These are phyloP conservation scores for Haplosporangium sp. DNA, from an alignment of 371 early-diverging fungal genomes.

Conservation along the genomic window DNA sequence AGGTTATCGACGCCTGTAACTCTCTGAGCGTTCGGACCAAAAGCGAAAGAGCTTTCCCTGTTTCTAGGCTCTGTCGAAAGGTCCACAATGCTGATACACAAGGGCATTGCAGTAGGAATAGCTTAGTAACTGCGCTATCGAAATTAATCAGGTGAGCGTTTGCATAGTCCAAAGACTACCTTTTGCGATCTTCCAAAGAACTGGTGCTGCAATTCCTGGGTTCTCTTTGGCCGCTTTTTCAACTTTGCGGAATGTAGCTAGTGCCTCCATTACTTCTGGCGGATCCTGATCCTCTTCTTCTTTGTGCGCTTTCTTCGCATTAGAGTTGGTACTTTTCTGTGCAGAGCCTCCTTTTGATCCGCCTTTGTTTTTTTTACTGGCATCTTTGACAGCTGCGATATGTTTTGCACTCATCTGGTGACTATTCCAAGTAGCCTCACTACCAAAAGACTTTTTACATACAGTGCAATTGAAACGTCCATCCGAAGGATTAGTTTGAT, in stretches of 20 bases:
- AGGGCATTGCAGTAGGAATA: not conserved
- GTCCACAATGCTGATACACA: conserved; percentile 32
- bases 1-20: conserved; percentile 9
- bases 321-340: not conserved
- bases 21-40: conserved; percentile 29
- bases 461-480: conserved; percentile 34
- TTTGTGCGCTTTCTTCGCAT: not conserved
- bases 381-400: conserved; percentile 45
- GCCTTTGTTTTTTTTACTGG: conserved; percentile 35
- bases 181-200: conserved; percentile 54
- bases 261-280: conserved; percentile 42
- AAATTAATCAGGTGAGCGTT: not conserved
- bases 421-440: conserved; percentile 52
- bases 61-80: conserved; percentile 29
- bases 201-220: conserved; percentile 39
- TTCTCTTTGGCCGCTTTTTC: conserved; percentile 31
- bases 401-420: conserved; percentile 56
- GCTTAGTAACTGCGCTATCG: not conserved
- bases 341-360: conserved; percentile 13
- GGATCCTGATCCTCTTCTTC: conserved; percentile 18
- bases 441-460: conserved; percentile 53
- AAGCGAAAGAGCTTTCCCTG: conserved; percentile 33
- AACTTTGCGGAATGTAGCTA: conserved; percentile 37
- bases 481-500: conserved; percentile 8
- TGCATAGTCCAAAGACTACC: conserved; percentile 15